A percentile compares a stretch with the other conserved stretches of the same genome.
Conservation (phyloP, 1,284 basidiomycete genomes). For the Cryptococcus wingfieldii region DNA sequence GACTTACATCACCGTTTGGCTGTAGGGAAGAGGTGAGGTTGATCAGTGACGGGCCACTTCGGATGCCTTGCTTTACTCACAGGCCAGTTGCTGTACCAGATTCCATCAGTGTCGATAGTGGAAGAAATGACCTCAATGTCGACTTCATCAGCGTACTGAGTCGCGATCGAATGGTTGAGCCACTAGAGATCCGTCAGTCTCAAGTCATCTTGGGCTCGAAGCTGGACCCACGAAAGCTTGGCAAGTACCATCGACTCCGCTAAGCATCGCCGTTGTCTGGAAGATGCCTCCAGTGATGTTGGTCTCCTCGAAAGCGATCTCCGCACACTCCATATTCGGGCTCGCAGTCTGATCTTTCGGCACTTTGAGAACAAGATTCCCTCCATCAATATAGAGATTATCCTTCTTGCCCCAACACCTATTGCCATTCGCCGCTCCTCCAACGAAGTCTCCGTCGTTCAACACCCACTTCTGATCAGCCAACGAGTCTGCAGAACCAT, state of each 20-base stretch:
- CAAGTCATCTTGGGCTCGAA: background rate
- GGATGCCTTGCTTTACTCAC: background rate
- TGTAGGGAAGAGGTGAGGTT: background rate
- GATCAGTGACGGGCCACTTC: background rate
- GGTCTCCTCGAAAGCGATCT: constrained; percentile 6
- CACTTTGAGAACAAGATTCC: constrained; percentile 5
- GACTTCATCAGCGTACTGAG: constrained; percentile 6
- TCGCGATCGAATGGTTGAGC: constrained; percentile 11
- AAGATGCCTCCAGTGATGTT: constrained; percentile 11
- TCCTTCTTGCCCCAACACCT: constrained; percentile 1
- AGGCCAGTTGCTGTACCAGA: background rate
- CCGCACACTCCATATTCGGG: constrained; percentile 9
- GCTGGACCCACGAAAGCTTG: constrained; percentile 8
- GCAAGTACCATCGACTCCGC: constrained; percentile 5
- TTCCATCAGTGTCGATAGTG: background rate
- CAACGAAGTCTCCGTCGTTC: constrained; percentile 1
- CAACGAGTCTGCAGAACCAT: background rate
- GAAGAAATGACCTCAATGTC: constrained; percentile 9
- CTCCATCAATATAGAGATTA: constrained; percentile 3
- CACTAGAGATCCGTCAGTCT: constrained; percentile 1
- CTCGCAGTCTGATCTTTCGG: constrained; percentile 2
- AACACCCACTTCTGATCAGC: constrained; percentile 3
- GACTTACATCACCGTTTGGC: constrained; percentile 1
- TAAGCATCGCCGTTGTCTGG: constrained; percentile 7
- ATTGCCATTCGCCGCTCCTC: background rate